Evolutionary conservation across 257 asterid genomes (phyloP), one percentile per base, ranked within the genome.

Genomic region (Leptodermis oblonga): DNA sequence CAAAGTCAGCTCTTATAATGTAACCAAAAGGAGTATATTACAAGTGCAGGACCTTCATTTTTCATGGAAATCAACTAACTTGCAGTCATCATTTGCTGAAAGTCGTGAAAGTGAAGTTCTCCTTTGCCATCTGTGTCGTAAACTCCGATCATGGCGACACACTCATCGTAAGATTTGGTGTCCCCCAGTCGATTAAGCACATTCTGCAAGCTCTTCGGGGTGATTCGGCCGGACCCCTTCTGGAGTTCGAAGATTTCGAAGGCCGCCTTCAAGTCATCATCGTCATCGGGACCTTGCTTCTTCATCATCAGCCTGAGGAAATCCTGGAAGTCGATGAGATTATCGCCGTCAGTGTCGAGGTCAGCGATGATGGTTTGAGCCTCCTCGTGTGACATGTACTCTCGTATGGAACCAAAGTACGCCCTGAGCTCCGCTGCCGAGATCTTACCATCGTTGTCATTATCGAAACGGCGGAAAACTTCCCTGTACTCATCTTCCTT

Each of bases 61-160:
- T n/a, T n/a, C n/a, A n/a, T n/a, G n/a, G n/a, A n/a, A n/a, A n/a
- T n/a, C n/a, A n/a, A n/a, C n/a, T n/a, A n/a, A n/a, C n/a, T n/a
- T n/a, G 83, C 71, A 13, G 59, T 70, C 90, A 87, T 87, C 93
- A 87, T 85, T 63, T 70, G 82, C 15, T 72, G 86, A 70, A 87
- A 87, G 51, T 85, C 86, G n/a, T 61, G 65, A 66, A 62, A 87
- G 14, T 81, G 87, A 58, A 87, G 81, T 69, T 72, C 90, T 20
- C 93, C 93, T 34, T 85, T 85, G 13, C 93, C 93, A 34, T 87
- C 84, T 30, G 81, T 70, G 59, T 87, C 93, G 68, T 73, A 81
- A 10, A 74, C 86, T 46, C 65, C 56, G 13, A 87, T 87, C 84
- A 87, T 87, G 0, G 80, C 78, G 12, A 62, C 90, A 70, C 93